Base-by-base conservation (phyloP, 768 basidiomycete genomes). In the Termitomyces sp. region DNA sequence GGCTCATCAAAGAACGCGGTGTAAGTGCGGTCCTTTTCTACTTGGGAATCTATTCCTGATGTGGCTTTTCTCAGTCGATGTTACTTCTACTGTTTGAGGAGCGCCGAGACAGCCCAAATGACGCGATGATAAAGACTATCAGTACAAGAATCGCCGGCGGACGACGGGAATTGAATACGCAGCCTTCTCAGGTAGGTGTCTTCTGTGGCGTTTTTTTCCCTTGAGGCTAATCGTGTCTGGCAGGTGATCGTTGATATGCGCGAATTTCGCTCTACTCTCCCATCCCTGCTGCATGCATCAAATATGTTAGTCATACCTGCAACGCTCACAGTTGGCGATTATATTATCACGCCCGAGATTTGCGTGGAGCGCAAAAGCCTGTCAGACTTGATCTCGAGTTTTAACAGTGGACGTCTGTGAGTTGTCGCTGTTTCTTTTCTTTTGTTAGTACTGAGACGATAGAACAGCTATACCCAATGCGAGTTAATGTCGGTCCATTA, bases 401-500 rank as follows among this genome's bases (percentile, higher is more conserved):
- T 98, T 69, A 94, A 89, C 56, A 96, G 87, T 65, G 96, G 96
- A 16, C 79, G 97, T 54, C 71, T 99, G 97, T 97, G 63, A 75
- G 93, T 81, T 12, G 19, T 46, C 11, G 43, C 35, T 7, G 47
- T 37, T 17, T 48, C 19, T 21, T n/a, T 54, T 35, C 32, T 10
- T 10, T 35, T 2, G 12, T 31, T 32, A 12, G 45, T 25, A 8
- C 51, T 62, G 16, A 60, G 34, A 0, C 37, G 2, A 10, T 45
- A 10, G 16, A 21, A 3, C 62, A 98, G 96, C 58, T 97, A 96
- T 68, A 91, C 94, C 0, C 97, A 99, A 67, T 98, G 96, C 74
- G 96, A 98, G 71, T 69, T 92, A 21, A 98, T 99, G 96, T 94
- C 91, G 0, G 88, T 87, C 16, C 90, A 98, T 68, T 98, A 99